Percentiles rank a stretch among this genome's conserved stretches.
These are phyloP conservation scores for Microbotryum lychnidis-dioicae DNA, from an alignment of 1,284 basidiomycete species.

Conservation along the genomic window DNA sequence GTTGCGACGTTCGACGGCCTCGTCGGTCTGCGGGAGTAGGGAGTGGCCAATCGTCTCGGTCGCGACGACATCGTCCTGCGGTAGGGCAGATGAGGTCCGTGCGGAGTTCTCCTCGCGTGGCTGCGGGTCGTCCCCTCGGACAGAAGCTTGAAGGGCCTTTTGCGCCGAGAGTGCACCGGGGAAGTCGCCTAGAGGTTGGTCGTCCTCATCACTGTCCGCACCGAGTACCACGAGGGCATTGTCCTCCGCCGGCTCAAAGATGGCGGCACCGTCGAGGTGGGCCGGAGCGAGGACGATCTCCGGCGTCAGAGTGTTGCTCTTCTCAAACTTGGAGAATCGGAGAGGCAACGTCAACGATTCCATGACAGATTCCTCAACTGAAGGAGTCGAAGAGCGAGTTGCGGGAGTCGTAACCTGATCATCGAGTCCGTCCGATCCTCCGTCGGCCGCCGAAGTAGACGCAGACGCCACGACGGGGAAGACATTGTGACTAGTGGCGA, in stretches of 20 bases:
- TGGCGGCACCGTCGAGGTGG: neutral
- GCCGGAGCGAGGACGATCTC: constrained; percentile 3
- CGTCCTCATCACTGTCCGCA: constrained; percentile 43
- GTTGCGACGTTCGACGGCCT: constrained; percentile 13
- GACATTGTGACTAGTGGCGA: neutral
- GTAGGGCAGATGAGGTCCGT: neutral
- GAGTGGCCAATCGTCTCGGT: constrained; percentile 16
- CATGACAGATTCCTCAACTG: neutral
- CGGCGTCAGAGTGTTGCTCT: constrained; percentile 1
- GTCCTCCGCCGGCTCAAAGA: neutral
- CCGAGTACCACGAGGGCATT: constrained; percentile 7
- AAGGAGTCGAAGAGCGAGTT: constrained; percentile 1
- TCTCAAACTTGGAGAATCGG: neutral
- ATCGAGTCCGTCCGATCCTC: neutral
- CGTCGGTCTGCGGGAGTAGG: constrained; percentile 26
- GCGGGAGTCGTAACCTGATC: constrained; percentile 1
- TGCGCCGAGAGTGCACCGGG: constrained; percentile 68
- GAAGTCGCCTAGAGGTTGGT: constrained; percentile 64
- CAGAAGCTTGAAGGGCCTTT: constrained; percentile 49
- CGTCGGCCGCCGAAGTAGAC: neutral
- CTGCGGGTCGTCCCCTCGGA: constrained; percentile 51
- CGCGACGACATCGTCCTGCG: neutral
- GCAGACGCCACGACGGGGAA: neutral
- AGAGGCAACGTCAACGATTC: neutral
- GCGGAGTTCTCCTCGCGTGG: constrained; percentile 50